These are phyloP conservation scores for Solanum lignicaule DNA, from an alignment of 257 asterid species.

Conservation along the genomic window DNA sequence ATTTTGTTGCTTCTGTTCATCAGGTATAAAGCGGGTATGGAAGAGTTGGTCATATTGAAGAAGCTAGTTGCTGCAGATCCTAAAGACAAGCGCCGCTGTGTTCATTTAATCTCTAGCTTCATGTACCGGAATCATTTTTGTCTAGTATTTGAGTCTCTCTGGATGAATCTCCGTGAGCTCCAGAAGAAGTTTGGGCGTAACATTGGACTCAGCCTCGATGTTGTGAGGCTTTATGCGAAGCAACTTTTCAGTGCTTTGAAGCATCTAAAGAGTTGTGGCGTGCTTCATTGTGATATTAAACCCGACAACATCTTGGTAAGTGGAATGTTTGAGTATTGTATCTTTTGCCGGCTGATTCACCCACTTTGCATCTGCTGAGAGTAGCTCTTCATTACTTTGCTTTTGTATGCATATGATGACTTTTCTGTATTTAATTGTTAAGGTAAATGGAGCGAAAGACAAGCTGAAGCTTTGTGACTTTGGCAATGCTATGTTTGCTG, in stretches of 20 bases:
- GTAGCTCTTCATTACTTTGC: background rate
- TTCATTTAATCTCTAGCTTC: conserved; percentile 86
- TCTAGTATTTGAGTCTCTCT: conserved; percentile 98
- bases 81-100: conserved; percentile 82
- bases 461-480: conserved; percentile 90
- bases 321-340: background rate
- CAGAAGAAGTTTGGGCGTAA: conserved; percentile 98
- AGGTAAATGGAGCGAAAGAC: conserved; percentile 91
- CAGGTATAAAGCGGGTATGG: conserved; percentile 97
- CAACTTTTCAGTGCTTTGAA: conserved; percentile 91
- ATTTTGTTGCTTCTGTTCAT: background rate
- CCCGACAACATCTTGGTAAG: conserved; percentile 98
- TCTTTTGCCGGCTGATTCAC: background rate
- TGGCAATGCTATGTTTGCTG: conserved; percentile 99
- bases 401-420: background rate
- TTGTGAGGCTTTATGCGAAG: conserved; percentile 93
- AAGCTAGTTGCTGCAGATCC: conserved; percentile 94
- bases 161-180: conserved; percentile 97
- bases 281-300: conserved; percentile 96
- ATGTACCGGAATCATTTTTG: conserved; percentile 96
- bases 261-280: conserved; percentile 86
- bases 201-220: conserved; percentile 90
- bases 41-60: conserved; percentile 78
- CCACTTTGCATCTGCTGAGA: background rate
- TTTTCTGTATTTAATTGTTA: background rate